Conservation (phyloP, 257 asterid genomes). For the Solanum bukasovii region DNA sequence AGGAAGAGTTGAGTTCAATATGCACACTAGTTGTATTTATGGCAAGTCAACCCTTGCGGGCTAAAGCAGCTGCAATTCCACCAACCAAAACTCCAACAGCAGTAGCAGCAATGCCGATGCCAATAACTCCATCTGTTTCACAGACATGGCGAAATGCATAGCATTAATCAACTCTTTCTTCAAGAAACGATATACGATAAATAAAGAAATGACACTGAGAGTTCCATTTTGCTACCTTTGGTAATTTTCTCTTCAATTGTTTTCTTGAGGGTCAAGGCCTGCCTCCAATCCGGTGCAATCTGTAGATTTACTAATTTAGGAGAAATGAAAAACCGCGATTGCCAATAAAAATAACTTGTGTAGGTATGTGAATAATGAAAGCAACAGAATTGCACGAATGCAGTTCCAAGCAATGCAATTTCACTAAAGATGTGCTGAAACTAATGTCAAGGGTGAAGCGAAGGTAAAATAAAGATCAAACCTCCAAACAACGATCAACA, state of each 20-base stretch:
- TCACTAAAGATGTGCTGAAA: not conserved
- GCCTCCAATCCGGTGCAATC: constrained; percentile 89
- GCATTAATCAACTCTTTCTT: not conserved
- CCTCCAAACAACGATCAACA: constrained; percentile 76
- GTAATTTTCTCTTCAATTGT: constrained; percentile 75
- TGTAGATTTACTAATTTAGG: constrained; percentile 7
- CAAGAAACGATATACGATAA: not conserved
- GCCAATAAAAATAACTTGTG: not conserved
- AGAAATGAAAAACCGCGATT: not conserved
- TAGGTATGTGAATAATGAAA: not conserved
- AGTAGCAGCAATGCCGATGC: constrained; percentile 83
- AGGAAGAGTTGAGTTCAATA: not conserved
- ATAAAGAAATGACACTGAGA: not conserved
- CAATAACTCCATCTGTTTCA: constrained; percentile 63
- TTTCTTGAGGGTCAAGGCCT: constrained; percentile 74
- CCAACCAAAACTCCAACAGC: constrained; percentile 81
- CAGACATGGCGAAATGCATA: not conserved
- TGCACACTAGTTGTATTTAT: not conserved
- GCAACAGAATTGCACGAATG: not conserved
- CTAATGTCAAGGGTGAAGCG: not conserved
- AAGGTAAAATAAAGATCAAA: not conserved
- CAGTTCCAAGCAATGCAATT: not conserved
- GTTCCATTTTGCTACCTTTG: constrained; percentile 31
- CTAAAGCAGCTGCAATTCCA: constrained; percentile 63
- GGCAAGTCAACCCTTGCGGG: constrained; percentile 56